These are phyloP conservation scores for Starmera quercuum DNA, from an alignment of 805 yeast genomes.

Conservation along the genomic window DNA sequence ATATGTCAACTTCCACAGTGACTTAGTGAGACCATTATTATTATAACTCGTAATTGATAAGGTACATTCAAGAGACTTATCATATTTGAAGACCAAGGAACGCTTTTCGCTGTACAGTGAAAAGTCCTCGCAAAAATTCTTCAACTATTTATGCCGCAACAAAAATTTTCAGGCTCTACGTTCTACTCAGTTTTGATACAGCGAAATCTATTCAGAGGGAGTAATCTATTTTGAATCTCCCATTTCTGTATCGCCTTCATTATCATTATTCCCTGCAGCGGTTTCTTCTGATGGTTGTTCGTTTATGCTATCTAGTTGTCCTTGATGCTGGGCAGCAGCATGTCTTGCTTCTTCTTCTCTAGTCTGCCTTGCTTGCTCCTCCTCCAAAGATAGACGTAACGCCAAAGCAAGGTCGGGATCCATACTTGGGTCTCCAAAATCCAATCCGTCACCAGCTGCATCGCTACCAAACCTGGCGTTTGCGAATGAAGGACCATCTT, in stretches of 20 bases:
- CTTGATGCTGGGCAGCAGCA: conserved; percentile 6
- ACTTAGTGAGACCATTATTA: too few relatives aligned
- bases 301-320: conserved; percentile 2
- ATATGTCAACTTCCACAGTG: too few relatives aligned
- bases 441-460: conserved; percentile 47
- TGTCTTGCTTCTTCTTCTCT: conserved; percentile 40
- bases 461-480: conserved; percentile 36
- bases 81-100: too few relatives aligned
- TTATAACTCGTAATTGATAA: too few relatives aligned
- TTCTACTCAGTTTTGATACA: too few relatives aligned
- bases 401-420: conserved; percentile 98
- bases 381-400: conserved; percentile 87
- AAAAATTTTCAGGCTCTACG: too few relatives aligned
- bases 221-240: conserved; percentile 2
- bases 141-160: too few relatives aligned
- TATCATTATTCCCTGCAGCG: background rate
- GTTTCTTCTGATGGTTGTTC: conserved; percentile 1
- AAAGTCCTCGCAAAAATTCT: too few relatives aligned
- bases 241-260: conserved; percentile 4
- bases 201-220: too few relatives aligned
- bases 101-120: too few relatives aligned
- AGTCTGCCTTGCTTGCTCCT: conserved; percentile 88
- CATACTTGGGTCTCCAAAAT: conserved; percentile 79
- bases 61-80: too few relatives aligned
- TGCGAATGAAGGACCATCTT: conserved; percentile 45